phyloP scores from a whole-genome alignment of 371 early-diverging fungal species.

The Rhizopus arrhizus region DNA sequence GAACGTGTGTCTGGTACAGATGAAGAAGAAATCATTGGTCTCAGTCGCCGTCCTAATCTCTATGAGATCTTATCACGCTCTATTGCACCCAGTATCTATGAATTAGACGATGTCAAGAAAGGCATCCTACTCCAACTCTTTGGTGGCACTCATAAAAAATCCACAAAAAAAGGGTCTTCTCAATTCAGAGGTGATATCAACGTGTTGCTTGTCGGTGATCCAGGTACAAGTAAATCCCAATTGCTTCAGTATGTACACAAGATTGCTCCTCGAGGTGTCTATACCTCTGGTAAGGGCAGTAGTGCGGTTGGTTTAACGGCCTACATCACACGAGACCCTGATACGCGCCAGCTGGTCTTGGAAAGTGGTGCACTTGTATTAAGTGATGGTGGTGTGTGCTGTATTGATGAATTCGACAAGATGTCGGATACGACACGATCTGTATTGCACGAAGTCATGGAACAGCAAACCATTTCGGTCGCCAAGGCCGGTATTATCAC shows the following conservation, averaged over 20 bases:
- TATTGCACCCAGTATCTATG: conserved; percentile 96
- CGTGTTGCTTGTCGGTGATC: conserved; percentile 98
- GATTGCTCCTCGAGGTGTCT: conserved; percentile 97
- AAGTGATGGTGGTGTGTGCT: conserved; percentile 98
- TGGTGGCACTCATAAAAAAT: conserved; percentile 91
- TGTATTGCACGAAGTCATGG: conserved; percentile 99
- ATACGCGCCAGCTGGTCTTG: conserved; percentile 94
- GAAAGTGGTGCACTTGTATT: conserved; percentile 99
- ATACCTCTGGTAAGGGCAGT: conserved; percentile 99
- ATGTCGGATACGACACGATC: conserved; percentile 97
- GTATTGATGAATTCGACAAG: conserved; percentile 99
- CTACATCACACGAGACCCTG: conserved; percentile 97
- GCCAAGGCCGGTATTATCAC: conserved; percentile 99
- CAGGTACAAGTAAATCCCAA: conserved; percentile 99
- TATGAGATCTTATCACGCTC: conserved; percentile 84
- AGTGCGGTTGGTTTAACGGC: conserved; percentile 99
- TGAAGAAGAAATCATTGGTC: conserved; percentile 63
- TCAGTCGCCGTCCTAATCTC: conserved; percentile 67
- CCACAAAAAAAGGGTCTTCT: conserved; percentile 73
- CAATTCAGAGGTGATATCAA: conserved; percentile 95
- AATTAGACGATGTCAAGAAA: conserved; percentile 98
- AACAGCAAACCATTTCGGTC: conserved; percentile 99
- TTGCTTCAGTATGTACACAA: conserved; percentile 94
- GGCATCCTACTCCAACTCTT: conserved; percentile 97
- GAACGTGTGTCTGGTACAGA: conserved; percentile 60